Base-by-base conservation (phyloP, 78 protist genomes). In the Dictyostelium firmibasis region DNA sequence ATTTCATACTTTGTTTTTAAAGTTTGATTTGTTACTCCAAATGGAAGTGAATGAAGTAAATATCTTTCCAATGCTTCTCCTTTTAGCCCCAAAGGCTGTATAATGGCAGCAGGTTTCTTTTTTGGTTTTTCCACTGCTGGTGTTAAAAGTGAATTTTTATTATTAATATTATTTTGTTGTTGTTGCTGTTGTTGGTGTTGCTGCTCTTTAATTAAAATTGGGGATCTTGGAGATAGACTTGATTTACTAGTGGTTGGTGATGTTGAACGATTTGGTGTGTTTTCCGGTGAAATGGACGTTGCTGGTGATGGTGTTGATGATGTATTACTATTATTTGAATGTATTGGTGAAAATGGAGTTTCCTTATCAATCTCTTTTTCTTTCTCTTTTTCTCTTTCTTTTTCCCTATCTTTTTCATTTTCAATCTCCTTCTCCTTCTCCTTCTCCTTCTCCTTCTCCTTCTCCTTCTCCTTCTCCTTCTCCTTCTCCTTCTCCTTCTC, bases 1-100 rank as follows among this genome's bases (percentile, higher is more conserved):
- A 76, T 31, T 16, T 76, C 82, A 38, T 76, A 76, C n/a, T 44
- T 33, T 76, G 53, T 23, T 38, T 76, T 76, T 29, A 70, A 70
- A 4, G 41, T 31, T 70, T 70, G 77, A 31, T 70, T 70, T 25
- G 77, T 29, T n/a, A 70, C 33, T 14, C 77, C 77, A 31, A 29
- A 70, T 31, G 36, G 38, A 27, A 76, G 27, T 9, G 20, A 76
- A 38, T 76, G 82, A 76, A 76, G 82, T 38, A 76, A 38, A 38
- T 76, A n/a, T 76, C 43, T 76, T 8, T 76, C 82, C 9, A 76
- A 23, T 23, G 44, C 62, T 36, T 76, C 82, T 13, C 82, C 82
- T 76, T 76, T 76, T 38, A 76, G 38, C 23, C 82, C 82, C 7
- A 36, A 38, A 10, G 44, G 53, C 10, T 35, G 50, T 7, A 29